Evolutionary conservation across 306 rosid genomes (phyloP).

Genomic region (Lotus japonicus): DNA sequence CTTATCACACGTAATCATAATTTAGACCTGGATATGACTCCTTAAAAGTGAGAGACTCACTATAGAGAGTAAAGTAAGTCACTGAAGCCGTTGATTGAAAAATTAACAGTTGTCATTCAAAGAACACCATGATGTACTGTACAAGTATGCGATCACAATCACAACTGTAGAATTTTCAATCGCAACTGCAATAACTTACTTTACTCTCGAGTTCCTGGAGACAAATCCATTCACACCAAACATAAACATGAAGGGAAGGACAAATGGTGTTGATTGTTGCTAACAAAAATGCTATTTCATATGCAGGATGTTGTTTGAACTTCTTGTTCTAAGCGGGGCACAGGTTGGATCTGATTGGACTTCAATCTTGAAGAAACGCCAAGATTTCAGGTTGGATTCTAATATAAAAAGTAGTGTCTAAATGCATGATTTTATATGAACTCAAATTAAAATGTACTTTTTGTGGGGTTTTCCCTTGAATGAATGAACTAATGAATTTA

Average conservation of each 20-base stretch:
- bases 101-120: too few species aligned
- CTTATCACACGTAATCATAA: neutral
- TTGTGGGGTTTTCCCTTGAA: neutral
- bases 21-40: neutral
- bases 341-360: slow-evolving; percentile 99
- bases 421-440: neutral
- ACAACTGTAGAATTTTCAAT: too few species aligned
- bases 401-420: neutral
- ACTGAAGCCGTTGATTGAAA: too few species aligned
- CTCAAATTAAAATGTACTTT: neutral
- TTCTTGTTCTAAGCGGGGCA: slow-evolving; percentile 81
- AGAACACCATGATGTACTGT: too few species aligned
- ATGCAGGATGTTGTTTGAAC: slow-evolving; percentile 77
- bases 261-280: neutral
- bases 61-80: too few species aligned
- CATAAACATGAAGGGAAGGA: neutral
- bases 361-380: slow-evolving; percentile 83
- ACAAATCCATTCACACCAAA: neutral
- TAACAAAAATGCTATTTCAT: neutral
- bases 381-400: slow-evolving; percentile 54
- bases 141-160: too few species aligned
- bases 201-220: too few species aligned
- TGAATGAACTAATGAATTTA: slow-evolving; percentile 7
- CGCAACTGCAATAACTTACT: too few species aligned
- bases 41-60: too few species aligned